Evolutionary conservation across 2,329 filamentous ascomycete species (phyloP), one percentile per base, ranked within the genome.

Genomic region (Nothopassalora personata): DNA sequence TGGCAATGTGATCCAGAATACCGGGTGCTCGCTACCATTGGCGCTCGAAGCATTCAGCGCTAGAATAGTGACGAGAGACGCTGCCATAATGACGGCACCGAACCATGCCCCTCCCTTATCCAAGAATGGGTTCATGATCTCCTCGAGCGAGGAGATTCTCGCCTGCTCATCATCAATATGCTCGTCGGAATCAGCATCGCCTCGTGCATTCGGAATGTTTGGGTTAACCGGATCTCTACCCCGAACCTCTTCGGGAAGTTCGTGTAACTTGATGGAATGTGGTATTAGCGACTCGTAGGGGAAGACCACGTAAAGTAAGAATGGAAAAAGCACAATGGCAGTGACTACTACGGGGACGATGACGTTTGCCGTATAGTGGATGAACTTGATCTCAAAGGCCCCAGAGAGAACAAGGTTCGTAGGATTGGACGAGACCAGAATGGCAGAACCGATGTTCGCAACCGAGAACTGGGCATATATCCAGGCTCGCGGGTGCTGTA

Each of bases 341-440:
- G 88, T 90, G n/a, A 82, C 75, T 23, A 89, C 74, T 1, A 88
- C 86, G 0, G 88, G 88, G 0, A 90, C 85, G 18, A 90, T 86
- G 81, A 90, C 88, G 68, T 90, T 89, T n/a, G 85, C 87, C 0
- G 87, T 90, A 68, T 90, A 90, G 45, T 83, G 78, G 68, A 90
- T 83, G 71, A 90, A 90, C 53, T 81, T 86, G 75, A 90, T 86
- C 3, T 82, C 68, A 67, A 90, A 90, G 1, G 88, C 88, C 4
- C 87, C 87, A 0, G 87, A 86, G 0, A 90, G 79, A 0, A 90
- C 87, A 7, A 90, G 80, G 57, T 91, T 91, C 2, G 88, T 90
- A 0, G 88, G 88, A 60, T 91, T 91, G 0, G 87, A 90, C 0
- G 88, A 90, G 9, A 91, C 88, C 11, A 91, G 77, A 27, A 90